Base-by-base conservation (phyloP, 345 rosid species). In the Pugionium dolabratum region DNA sequence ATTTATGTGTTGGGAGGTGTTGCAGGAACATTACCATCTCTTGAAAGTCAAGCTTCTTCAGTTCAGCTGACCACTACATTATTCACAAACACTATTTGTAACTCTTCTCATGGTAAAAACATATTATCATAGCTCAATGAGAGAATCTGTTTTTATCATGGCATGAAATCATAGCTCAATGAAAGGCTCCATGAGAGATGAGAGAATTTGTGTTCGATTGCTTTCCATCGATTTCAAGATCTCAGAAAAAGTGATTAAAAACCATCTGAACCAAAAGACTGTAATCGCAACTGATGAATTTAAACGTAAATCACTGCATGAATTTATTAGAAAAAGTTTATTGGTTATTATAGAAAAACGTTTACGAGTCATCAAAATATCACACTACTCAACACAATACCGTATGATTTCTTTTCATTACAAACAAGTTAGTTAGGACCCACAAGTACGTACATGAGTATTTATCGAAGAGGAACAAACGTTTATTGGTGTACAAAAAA, bases 21-120 rank as follows among this genome's bases (percentile, higher is more conserved):
- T 90, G 99, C 58, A 90, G 87, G 82, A 90, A 88, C 99, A 94
- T 94, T 59, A 90, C 97, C 96, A 94, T 79, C 66, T 90, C 99
- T 75, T 90, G 97, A 75, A 94, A 94, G 72, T 94, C 99, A 25
- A 94, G 90, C 83, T 87, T 83, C 85, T 79, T 87, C 56, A 94
- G 86, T 71, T 79, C 78, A 26, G 88, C 93, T 18, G 99, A 88
- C 97, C 99, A 94, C 99, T 90, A 83, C 52, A 70, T 28, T 41
- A 26, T 44, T 34, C 40, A 64, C 6, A 3, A 48, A 28, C 26
- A 1, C 8, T 34, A 26, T 42, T 49, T 69, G 43, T 10, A 48
- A 4, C 43, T 34, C 37, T 30, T 50, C 25, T 40, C 51, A 4
- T 32, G 3, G 11, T 45, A 1, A 8, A 6, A 9, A 49, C 18